phyloP scores from a whole-genome alignment of 1,284 basidiomycete species.

The Chiua sp. region DNA sequence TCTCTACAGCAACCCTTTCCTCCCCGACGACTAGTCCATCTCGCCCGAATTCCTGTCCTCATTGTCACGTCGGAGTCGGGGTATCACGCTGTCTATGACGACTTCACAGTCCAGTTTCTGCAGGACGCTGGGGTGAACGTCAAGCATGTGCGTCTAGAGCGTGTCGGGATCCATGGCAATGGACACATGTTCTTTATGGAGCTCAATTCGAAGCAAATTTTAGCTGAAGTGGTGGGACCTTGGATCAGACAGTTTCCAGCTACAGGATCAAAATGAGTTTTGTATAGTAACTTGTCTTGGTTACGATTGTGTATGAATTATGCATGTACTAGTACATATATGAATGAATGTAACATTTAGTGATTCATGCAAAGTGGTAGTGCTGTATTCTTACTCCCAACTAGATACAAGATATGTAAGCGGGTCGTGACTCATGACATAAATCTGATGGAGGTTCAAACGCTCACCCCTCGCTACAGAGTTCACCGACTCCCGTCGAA shows the following conservation, averaged over 20 bases:
- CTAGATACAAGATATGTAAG: no score
- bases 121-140: conserved; percentile 49
- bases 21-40: conserved; percentile 46
- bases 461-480: conserved; percentile 76
- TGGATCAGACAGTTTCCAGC: conserved; percentile 39
- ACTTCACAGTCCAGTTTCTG: conserved; percentile 48
- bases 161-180: conserved; percentile 48
- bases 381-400: no score
- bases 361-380: background rate
- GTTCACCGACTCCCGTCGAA: conserved; percentile 85
- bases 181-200: conserved; percentile 63
- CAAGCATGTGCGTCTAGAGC: conserved; percentile 43
- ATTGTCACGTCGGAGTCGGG: conserved; percentile 53
- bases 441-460: conserved; percentile 56
- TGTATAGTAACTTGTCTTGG: background rate
- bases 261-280: background rate
- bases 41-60: conserved; percentile 48
- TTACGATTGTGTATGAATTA: background rate
- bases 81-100: conserved; percentile 56
- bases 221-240: conserved; percentile 41
- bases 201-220: conserved; percentile 49
- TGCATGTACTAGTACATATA: background rate
- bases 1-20: conserved; percentile 51
- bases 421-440: no score
- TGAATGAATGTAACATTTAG: no score